Conservation (phyloP, 2,329 filamentous ascomycete species). For the Botrytis elliptica region DNA sequence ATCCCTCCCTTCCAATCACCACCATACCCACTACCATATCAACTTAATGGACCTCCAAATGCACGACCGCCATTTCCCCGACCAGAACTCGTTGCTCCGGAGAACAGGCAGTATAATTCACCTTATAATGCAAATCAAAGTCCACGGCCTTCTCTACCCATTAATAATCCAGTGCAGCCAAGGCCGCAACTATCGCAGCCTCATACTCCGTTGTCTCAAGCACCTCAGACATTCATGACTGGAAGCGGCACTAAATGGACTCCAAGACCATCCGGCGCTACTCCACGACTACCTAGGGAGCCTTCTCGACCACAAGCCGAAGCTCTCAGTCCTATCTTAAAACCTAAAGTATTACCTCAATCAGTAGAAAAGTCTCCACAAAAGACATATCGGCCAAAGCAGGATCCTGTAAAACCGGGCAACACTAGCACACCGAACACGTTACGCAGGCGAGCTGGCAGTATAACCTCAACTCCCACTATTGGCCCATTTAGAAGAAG, state of each 20-base stretch:
- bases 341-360: slow-evolving; percentile 42
- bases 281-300: slow-evolving; percentile 47
- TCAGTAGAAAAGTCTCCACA: slow-evolving; percentile 32
- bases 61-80: slow-evolving; percentile 31
- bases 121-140: slow-evolving; percentile 38
- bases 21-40: slow-evolving; percentile 27
- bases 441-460: slow-evolving; percentile 32
- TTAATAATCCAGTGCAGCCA: slow-evolving; percentile 18
- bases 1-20: slow-evolving; percentile 25
- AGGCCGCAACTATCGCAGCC: slow-evolving; percentile 29
- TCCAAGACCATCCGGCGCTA: slow-evolving; percentile 56
- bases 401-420: slow-evolving; percentile 21
- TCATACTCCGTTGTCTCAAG: slow-evolving; percentile 33
- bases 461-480: slow-evolving; percentile 36
- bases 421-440: slow-evolving; percentile 22
- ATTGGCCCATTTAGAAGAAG: slow-evolving; percentile 42
- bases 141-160: slow-evolving; percentile 24
- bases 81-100: slow-evolving; percentile 27
- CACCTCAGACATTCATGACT: slow-evolving; percentile 28
- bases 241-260: slow-evolving; percentile 58
- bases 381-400: slow-evolving; percentile 22
- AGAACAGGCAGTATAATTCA: slow-evolving; percentile 39
- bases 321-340: slow-evolving; percentile 55
- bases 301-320: slow-evolving; percentile 55
- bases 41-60: slow-evolving; percentile 26